phyloP scores from a whole-genome alignment of 2,329 filamentous ascomycete genomes.

The Zarea fungicola region DNA sequence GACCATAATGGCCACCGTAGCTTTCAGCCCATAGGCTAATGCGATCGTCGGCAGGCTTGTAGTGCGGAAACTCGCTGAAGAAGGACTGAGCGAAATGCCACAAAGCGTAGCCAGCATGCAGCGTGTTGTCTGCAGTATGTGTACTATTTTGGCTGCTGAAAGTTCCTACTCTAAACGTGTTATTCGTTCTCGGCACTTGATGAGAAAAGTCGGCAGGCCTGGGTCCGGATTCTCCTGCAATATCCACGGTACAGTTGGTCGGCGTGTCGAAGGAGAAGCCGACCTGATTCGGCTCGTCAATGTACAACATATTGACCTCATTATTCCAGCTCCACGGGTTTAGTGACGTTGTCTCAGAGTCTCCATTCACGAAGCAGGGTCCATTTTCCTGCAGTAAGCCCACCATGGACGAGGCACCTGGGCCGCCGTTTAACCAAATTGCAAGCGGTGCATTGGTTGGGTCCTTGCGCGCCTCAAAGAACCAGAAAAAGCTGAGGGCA shows the following conservation, averaged over 20 bases:
- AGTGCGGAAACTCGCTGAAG: constrained; percentile 52
- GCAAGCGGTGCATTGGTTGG: constrained; percentile 32
- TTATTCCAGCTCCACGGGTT: constrained; percentile 61
- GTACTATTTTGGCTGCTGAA: constrained; percentile 25
- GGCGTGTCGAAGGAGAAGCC: constrained; percentile 61
- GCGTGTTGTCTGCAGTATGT: constrained; percentile 43
- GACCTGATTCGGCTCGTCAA: constrained; percentile 60
- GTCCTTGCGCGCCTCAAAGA: constrained; percentile 24
- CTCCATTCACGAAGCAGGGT: constrained; percentile 39
- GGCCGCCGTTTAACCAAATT: constrained; percentile 56
- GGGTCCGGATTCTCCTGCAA: constrained; percentile 9
- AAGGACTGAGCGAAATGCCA: constrained; percentile 63
- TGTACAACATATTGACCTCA: constrained; percentile 46
- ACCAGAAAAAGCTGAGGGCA: constrained; percentile 21
- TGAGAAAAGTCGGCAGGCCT: constrained; percentile 31
- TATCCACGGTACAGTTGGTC: constrained; percentile 52
- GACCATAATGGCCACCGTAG: constrained; percentile 66
- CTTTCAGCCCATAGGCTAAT: constrained; percentile 64
- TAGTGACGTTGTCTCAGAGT: constrained; percentile 45
- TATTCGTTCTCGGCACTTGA: constrained; percentile 29
- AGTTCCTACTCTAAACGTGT: constrained; percentile 31
- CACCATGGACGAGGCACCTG: constrained; percentile 36
- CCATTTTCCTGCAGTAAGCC: constrained; percentile 17
- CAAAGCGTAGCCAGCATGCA: constrained; percentile 48
- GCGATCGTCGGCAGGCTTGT: constrained; percentile 47